Evolutionary conservation across 345 rosid genomes (phyloP), one percentile per base, ranked within the genome.

Genomic region (Acer yangbiense): DNA sequence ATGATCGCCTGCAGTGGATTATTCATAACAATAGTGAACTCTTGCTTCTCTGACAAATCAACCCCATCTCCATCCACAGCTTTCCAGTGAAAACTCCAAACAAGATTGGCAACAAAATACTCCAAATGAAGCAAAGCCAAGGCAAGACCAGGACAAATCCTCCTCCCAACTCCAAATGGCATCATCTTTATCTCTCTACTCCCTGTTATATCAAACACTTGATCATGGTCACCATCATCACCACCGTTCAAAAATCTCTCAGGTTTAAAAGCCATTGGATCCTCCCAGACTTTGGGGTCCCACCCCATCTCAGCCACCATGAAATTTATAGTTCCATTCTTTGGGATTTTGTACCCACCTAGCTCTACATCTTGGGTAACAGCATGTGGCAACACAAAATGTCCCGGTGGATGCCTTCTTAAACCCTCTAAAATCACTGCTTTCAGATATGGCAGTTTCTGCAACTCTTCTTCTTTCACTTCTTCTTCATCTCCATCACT

Each of bases 251-350:
- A 7, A 60, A 72, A 72, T 16, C 76, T 60, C 67, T 60, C 76
- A 0, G 76, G 76, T 65, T 39, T 72, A 35, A 72, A 72, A 3
- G 66, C 48, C 75, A 71, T 71, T 35, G 65, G 75, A 54, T 71
- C 75, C 27, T 71, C 75, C 73, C 73, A 69, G 7, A 71, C 74
- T 18, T 54, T 71, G 7, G 74, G 74, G 27, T 71, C 74, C 74
- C 76, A 39, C 44, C 76, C 76, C 66, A 72, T 72, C 35, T 72
- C 76, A n/a, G 76, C 76, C 16, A 72, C 76, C 76, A 21, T 72
- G 55, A 72, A 72, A 41, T 60, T 72, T 7, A 72, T 7, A 13
- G 1, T 55, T 3, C 18, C 67, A 20, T 39, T 7, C n/a, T 72
- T 72, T 8, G 76, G 76, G 16, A 72, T 39, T 50, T 20, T 46